Conservation (phyloP, 306 rosid species). For the Pyrus betulifolia region DNA sequence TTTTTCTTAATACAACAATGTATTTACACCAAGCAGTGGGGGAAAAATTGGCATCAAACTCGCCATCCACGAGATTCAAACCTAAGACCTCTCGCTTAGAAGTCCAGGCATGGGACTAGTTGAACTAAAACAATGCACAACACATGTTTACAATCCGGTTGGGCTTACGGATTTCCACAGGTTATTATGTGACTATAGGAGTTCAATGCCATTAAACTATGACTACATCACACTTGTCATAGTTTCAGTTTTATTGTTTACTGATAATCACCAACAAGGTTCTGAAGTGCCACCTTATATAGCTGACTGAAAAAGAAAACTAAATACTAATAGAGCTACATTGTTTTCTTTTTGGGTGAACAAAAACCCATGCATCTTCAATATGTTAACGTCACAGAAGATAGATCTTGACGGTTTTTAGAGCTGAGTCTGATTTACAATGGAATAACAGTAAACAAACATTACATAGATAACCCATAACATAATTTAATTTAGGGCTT, state of each 20-base stretch:
- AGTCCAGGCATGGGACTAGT: neutral
- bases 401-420: neutral
- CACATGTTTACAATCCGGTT: neutral
- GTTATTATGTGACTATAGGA: neutral
- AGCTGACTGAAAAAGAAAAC: neutral
- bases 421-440: neutral
- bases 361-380: neutral
- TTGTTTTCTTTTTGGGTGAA: neutral
- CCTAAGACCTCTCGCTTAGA: neutral
- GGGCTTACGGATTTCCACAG: neutral
- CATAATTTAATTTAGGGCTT: neutral
- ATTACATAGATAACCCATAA: neutral
- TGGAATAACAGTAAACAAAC: neutral
- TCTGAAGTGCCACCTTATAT: neutral
- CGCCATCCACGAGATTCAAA: neutral
- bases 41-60: neutral
- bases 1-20: neutral
- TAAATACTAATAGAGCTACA: neutral
- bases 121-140: neutral
- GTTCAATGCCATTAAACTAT: neutral
- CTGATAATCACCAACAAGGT: neutral
- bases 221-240: neutral
- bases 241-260: neutral
- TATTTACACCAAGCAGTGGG: neutral
- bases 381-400: neutral